These are phyloP conservation scores for Pseudogymnoascus destructans DNA, from an alignment of 2,329 filamentous ascomycete species.

Conservation along the genomic window DNA sequence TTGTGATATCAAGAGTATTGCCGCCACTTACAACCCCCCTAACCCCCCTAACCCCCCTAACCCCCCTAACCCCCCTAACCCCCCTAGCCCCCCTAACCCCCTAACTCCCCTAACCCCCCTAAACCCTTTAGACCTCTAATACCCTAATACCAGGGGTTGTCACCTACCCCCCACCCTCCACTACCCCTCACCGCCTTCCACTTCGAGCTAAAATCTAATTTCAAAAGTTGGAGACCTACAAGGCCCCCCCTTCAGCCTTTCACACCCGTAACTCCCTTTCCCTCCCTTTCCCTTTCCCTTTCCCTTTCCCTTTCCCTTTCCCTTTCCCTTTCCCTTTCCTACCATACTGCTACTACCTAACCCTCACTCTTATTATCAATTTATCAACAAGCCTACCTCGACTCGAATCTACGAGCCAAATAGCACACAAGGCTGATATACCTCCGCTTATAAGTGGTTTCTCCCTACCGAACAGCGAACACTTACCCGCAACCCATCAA, in stretches of 20 bases:
- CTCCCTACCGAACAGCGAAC: not conserved
- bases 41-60: not conserved
- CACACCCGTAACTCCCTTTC: too few species aligned
- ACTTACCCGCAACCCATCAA: not conserved
- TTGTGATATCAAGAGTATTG: not conserved
- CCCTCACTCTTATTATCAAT: not conserved
- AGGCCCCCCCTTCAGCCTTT: not conserved
- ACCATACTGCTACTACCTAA: not conserved
- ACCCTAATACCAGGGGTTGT: not conserved
- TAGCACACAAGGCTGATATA: not conserved
- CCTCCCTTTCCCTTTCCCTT: not conserved
- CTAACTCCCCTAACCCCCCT: not conserved
- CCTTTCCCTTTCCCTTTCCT: not conserved
- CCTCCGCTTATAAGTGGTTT: not conserved
- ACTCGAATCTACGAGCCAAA: not conserved
- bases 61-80: not conserved
- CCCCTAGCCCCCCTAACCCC: not conserved
- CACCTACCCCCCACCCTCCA: not conserved
- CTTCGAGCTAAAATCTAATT: not conserved
- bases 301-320: not conserved
- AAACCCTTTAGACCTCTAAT: not conserved
- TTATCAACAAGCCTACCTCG: not conserved
- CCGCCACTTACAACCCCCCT: not conserved
- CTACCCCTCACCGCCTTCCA: not conserved
- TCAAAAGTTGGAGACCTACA: constrained; percentile 6